Conservation (phyloP, 768 basidiomycete genomes). For the Agaricus blazei region DNA sequence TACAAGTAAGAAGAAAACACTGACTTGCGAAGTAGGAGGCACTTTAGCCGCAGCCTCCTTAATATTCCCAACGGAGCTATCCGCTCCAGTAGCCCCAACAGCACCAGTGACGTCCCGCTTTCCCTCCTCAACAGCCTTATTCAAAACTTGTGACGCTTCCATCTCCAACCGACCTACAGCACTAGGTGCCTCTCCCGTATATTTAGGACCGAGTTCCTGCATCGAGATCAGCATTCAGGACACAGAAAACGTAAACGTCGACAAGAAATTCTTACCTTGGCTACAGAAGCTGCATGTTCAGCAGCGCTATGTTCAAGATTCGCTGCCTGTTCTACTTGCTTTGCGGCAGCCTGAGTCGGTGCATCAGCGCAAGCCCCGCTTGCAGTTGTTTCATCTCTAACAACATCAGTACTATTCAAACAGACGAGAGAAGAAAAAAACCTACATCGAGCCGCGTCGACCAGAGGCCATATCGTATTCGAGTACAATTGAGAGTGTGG, state of each 20-base stretch:
- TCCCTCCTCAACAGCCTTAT: slow-evolving; percentile 53
- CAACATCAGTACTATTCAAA: slow-evolving; percentile 18
- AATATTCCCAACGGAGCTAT: slow-evolving; percentile 48
- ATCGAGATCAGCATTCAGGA: neutral
- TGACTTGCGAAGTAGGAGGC: slow-evolving; percentile 35
- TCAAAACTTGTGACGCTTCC: slow-evolving; percentile 34
- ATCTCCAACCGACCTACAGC: slow-evolving; percentile 31
- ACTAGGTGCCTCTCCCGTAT: slow-evolving; percentile 29
- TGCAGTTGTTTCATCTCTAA: slow-evolving; percentile 48
- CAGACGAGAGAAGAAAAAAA: neutral
- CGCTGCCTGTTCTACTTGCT: slow-evolving; percentile 43
- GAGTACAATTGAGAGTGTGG: neutral
- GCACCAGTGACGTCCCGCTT: slow-evolving; percentile 42
- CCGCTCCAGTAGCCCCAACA: slow-evolving; percentile 37
- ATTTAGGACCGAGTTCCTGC: slow-evolving; percentile 24
- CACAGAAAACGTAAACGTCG: neutral
- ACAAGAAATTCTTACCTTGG: slow-evolving; percentile 34
- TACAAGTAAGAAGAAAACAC: slow-evolving; percentile 20
- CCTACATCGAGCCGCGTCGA: slow-evolving; percentile 27
- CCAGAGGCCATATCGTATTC: slow-evolving; percentile 4
- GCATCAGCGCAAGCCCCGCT: slow-evolving; percentile 47
- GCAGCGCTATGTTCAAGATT: slow-evolving; percentile 41
- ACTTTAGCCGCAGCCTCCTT: slow-evolving; percentile 42
- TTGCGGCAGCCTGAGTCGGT: slow-evolving; percentile 32
- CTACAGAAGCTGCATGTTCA: slow-evolving; percentile 44